Percentiles rank a stretch among this genome's conserved stretches.
Conservation (phyloP, 202 grass and related monocot species). For the Setaria italica region DNA sequence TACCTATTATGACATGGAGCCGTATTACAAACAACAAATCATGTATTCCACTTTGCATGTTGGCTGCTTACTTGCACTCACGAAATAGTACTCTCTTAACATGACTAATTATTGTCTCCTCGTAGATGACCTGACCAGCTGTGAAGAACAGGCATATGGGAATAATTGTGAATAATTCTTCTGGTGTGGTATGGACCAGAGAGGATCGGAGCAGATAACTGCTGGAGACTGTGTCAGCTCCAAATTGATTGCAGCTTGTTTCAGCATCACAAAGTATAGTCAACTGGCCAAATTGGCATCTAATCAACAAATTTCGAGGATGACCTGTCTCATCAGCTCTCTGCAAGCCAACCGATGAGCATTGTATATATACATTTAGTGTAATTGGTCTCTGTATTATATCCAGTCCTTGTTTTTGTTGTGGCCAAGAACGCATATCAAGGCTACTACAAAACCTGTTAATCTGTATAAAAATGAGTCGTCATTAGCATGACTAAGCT, state of each 20-base stretch:
- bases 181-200: neutral
- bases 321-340: too few relatives aligned
- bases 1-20: too few relatives aligned
- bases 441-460: neutral
- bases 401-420: neutral
- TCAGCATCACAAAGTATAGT: neutral
- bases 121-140: neutral
- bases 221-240: neutral
- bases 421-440: neutral
- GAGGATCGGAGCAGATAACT: neutral
- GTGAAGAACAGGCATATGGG: neutral
- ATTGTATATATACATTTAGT: neutral
- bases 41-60: too few relatives aligned
- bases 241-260: neutral
- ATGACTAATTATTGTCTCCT: neutral
- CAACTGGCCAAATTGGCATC: slow-evolving; percentile 1
- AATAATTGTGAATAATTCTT: slow-evolving; percentile 5
- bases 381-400: neutral
- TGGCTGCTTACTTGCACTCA: neutral
- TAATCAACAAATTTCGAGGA: neutral
- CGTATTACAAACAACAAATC: too few relatives aligned
- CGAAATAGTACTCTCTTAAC: neutral
- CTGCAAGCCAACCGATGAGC: slow-evolving; percentile 8
- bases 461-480: neutral
- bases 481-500: neutral